A percentile compares a stretch with the other conserved stretches of the same genome.
These are phyloP conservation scores for Parafenestella ontariensis DNA, from an alignment of 2,329 filamentous ascomycete species.

Conservation along the genomic window DNA sequence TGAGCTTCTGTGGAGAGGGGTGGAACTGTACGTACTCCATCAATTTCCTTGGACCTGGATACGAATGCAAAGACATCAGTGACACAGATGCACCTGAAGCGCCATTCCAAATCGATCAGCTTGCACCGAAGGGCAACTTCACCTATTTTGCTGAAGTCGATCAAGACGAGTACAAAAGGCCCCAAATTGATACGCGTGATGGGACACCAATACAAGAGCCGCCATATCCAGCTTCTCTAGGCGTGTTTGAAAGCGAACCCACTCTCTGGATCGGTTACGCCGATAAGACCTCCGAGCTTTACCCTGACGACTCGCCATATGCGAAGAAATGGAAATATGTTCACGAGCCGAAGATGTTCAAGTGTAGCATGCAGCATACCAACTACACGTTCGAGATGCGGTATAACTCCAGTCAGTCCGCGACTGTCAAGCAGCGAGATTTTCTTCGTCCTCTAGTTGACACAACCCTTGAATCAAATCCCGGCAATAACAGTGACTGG, in stretches of 20 bases:
- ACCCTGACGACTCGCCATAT: constrained; percentile 30
- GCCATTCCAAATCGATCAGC: constrained; percentile 38
- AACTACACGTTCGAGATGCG: constrained; percentile 46
- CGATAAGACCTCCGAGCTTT: constrained; percentile 36
- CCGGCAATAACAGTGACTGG: constrained; percentile 17
- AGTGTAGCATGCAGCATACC: constrained; percentile 45
- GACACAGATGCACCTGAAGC: constrained; percentile 16
- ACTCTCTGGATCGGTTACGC: constrained; percentile 47
- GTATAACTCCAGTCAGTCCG: constrained; percentile 36
- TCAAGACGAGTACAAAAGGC: constrained; percentile 38
- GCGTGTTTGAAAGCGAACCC: constrained; percentile 45
- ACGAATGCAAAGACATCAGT: constrained; percentile 43
- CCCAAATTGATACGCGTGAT: constrained; percentile 32
- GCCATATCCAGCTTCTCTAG: constrained; percentile 37
- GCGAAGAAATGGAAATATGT: constrained; percentile 38
- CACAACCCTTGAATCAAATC: constrained; percentile 30
- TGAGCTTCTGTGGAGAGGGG: constrained; percentile 38
- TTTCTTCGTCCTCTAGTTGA: constrained; percentile 40
- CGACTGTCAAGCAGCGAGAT: constrained; percentile 31
- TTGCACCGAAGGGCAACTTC: constrained; percentile 42
- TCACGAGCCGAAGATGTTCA: constrained; percentile 45
- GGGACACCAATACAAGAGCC: constrained; percentile 30
- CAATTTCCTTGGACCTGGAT: constrained; percentile 45
- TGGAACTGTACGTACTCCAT: constrained; percentile 49
- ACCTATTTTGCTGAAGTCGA: constrained; percentile 43